Evolutionary conservation across 1,284 basidiomycete genomes (phyloP).

Genomic region (Ganoderma resinaceum): DNA sequence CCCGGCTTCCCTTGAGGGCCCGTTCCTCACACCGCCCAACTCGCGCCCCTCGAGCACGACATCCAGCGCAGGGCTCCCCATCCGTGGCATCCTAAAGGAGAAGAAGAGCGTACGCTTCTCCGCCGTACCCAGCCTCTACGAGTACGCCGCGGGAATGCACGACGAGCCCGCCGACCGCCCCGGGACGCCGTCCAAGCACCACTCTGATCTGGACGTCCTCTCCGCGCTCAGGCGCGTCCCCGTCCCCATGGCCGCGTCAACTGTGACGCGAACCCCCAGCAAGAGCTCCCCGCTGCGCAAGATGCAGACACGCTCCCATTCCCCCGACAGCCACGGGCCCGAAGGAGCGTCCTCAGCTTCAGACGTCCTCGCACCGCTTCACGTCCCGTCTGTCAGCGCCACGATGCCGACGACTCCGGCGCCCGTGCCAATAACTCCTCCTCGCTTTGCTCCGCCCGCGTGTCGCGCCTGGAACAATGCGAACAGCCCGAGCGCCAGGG

Average conservation of each 20-base stretch:
- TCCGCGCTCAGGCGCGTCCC: conserved; percentile 10
- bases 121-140: conserved; percentile 37
- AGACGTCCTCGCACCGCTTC: conserved; percentile 6
- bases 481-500: not conserved
- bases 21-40: conserved; percentile 24
- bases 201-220: conserved; percentile 10
- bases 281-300: conserved; percentile 28
- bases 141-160: conserved; percentile 21
- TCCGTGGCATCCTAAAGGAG: conserved; percentile 44
- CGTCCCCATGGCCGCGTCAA: not conserved
- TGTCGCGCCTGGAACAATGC: not conserved
- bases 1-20: conserved; percentile 8
- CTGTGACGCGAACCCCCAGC: conserved; percentile 5
- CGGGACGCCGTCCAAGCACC: conserved; percentile 1
- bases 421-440: not conserved
- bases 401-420: not conserved
- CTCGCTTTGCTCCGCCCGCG: not conserved
- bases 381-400: conserved; percentile 2
- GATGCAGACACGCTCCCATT: conserved; percentile 9
- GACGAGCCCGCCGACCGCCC: not conserved
- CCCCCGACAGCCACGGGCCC: conserved; percentile 12
- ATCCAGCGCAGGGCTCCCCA: conserved; percentile 33
- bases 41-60: conserved; percentile 34
- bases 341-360: not conserved
- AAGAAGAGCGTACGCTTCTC: conserved; percentile 47